Evolutionary conservation across 352 stramenopile species (phyloP), one percentile per base, ranked within the genome.

Genomic region (Globisporangium perplexum): DNA sequence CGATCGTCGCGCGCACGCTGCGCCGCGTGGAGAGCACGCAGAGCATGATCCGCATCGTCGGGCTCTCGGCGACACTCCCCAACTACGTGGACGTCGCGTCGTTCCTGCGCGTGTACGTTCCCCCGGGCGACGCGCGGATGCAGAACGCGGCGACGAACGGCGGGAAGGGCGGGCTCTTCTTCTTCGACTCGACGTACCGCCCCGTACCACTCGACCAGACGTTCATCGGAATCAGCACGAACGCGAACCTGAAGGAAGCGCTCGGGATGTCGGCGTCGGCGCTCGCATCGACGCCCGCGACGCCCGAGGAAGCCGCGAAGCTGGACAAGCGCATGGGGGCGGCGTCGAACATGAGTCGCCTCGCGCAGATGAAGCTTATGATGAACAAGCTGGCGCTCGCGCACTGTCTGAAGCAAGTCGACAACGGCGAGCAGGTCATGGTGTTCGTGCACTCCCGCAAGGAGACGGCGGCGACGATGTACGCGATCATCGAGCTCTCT

Each of bases 371-470:
- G 4, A 75, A 90, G 49, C 43, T 88, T 50, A 80, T 90, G 62
- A 92, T 95, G 83, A 92, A 93, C 68, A 89, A 96, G 59, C 65
- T 95, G 18, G 72, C 79, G 20, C 73, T 86, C 10, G 68, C 71
- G 1, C 82, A 91, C 47, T 92, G 83, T 41, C 47, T 92, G 18
- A 67, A 73, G 42, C 81, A 90, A 36, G 71, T 91, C 0, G 60
- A 74, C 39, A 67, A 79, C 36, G 71, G 77, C 14, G 73, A 95
- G 59, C 85, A 95, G 55, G 82, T 98, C 3, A 99, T 99, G 98
- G 95, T 99, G 10, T 99, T 99, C 78, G 97, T 99, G 8, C 97
- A 99, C 71, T 98, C 91, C 17, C 90, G 98, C 33, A 99, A 99
- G 63, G 97, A 99, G 49, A 99, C 98, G 0, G 86, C 92, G 22